Base-by-base conservation (phyloP, 345 rosid species). In the Gossypium arboreum region DNA sequence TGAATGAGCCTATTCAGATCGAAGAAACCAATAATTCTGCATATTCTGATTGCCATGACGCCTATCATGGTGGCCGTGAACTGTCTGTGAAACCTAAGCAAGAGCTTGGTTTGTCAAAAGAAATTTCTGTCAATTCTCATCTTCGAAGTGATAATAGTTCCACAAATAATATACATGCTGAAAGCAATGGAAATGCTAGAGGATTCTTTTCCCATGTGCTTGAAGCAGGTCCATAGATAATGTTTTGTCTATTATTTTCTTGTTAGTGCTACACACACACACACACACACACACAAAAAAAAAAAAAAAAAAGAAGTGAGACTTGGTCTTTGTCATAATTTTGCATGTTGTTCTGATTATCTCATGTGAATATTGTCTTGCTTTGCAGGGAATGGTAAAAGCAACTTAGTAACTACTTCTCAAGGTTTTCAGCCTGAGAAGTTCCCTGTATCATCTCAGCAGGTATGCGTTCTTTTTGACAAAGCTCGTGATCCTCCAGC, bases 1-100 rank as follows among this genome's bases (percentile, higher is more conserved):
- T 95, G 83, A 95, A 92, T 78, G 88, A 90, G 80, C 98, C 97
- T 20, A 68, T 85, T 73, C 87, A 73, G 73, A 73, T 80, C 75
- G 92, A 89, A 71, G 93, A 86, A 64, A 79, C 75, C 62, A 76
- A 75, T 73, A 74, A 77, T 79, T 79, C 88, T 75, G 71, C 75
- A 45, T 79, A 82, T 83, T 68, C 76, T 73, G 73, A 82, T 77
- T 69, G 77, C 50, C 72, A 62, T 70, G 71, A 62, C 59, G 73
- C 83, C 71, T 68, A 72, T 73, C 76, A 78, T 58, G 79, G 80
- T 77, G 54, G 86, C 44, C 83, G 75, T 76, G 86, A 82, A 61
- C 57, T 68, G 56, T 79, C 79, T 80, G 34, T 76, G 50, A 78
- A 75, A 68, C 25, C 62, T 11, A 81, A 81, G 78, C 73, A 81